Evolutionary conservation across 2,329 filamentous ascomycete species (phyloP).

Genomic region (Calonectria fujianensis): DNA sequence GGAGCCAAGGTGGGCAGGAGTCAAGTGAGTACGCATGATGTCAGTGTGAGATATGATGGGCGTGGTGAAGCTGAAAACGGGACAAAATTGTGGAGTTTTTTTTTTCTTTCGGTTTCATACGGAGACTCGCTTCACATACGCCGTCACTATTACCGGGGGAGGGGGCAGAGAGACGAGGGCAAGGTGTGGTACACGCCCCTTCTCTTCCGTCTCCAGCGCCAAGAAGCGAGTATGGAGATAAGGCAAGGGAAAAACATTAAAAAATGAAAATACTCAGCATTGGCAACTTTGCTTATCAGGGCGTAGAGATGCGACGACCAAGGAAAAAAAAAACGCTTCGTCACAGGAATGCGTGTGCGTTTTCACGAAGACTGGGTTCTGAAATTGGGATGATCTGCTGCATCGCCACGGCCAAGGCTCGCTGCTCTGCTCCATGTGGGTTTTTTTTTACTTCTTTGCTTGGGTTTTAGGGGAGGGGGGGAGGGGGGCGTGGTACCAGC

Average conservation of each 20-base stretch:
- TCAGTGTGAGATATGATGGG: conserved; percentile 20
- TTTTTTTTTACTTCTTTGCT: background rate
- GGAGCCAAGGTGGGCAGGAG: background rate
- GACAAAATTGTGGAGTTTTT: conserved; percentile 1
- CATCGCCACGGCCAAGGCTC: conserved; percentile 21
- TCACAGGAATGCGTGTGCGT: conserved; percentile 16
- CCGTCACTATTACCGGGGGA: background rate
- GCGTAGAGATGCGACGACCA: background rate
- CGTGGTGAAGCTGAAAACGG: conserved; percentile 2
- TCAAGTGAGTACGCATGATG: conserved; percentile 11
- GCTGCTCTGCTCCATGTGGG: background rate
- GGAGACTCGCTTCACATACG: conserved; percentile 1
- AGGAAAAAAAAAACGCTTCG: background rate
- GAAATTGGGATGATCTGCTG: conserved; percentile 22
- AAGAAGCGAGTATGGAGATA: background rate
- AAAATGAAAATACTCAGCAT: conserved; percentile 1
- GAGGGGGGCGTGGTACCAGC: background rate
- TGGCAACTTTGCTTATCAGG: conserved; percentile 9
- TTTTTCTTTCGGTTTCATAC: background rate
- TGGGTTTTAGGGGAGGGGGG: background rate
- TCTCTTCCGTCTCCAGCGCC: too few relatives aligned
- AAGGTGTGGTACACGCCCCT: background rate
- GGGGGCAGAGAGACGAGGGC: background rate
- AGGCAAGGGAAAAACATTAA: background rate
- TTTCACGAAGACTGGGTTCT: background rate